Conservation (phyloP, 192 early-diverging fungal genomes). For the Cladochytrium replicatum region DNA sequence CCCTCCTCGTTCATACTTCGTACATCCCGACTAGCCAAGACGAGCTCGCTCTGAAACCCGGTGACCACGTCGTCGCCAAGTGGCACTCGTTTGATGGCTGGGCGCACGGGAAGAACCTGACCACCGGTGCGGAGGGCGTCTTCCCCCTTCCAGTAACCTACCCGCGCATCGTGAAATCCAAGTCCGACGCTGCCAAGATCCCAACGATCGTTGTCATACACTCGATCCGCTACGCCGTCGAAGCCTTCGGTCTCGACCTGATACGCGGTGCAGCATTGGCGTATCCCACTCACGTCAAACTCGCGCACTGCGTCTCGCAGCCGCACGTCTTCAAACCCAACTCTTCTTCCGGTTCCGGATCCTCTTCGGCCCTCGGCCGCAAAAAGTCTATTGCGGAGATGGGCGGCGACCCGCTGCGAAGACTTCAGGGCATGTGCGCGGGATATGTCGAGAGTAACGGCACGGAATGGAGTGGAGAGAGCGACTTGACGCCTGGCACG, state of each 20-base stretch:
- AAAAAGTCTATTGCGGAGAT: background rate
- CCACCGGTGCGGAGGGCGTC: constrained; percentile 21
- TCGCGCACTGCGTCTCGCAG: too few species aligned
- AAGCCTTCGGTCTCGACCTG: constrained; percentile 11
- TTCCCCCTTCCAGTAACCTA: constrained; percentile 27
- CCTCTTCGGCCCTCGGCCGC: background rate
- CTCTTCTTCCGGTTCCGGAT: background rate
- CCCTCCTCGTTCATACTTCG: constrained; percentile 14
- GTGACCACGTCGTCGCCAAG: constrained; percentile 20
- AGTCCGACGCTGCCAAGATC: too few species aligned
- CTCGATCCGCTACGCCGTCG: background rate
- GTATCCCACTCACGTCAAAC: constrained; percentile 12
- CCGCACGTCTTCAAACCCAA: too few species aligned
- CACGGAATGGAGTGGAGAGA: background rate
- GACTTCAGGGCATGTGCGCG: too few species aligned
- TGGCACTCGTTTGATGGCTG: constrained; percentile 34
- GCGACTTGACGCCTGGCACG: background rate
- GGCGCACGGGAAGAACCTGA: constrained; percentile 21
- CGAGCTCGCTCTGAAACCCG: constrained; percentile 17
- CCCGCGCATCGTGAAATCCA: too few species aligned
- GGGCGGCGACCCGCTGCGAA: background rate
- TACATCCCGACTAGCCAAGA: constrained; percentile 18
- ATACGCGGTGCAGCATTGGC: constrained; percentile 11
- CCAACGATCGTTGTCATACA: constrained; percentile 16
- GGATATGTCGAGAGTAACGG: background rate